Base-by-base conservation (phyloP, 2,329 filamentous ascomycete species). In the Lasiodiplodia citricola region DNA sequence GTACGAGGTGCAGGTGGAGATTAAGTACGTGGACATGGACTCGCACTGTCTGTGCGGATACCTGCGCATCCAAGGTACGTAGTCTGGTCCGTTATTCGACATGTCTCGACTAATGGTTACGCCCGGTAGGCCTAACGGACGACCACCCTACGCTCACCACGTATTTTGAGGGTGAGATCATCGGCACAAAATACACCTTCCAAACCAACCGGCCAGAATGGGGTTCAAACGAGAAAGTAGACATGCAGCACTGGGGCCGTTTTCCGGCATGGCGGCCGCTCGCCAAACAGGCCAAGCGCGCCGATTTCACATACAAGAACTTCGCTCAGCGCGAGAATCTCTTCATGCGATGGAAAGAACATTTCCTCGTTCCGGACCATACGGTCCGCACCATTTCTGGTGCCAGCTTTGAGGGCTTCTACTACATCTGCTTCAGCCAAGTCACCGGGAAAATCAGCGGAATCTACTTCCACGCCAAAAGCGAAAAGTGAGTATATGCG, bases 341-440 rank as follows among this genome's bases (percentile, higher is more conserved):
- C 38, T 99, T 97, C 77, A 99, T 99, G 96, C 90, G 96, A 70
- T 99, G 96, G 96, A 99, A 99, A 81, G 96, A 99, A 77, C 94
- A 97, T 75, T 99, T 99, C 75, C 84, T 99, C 0, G 96, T 99
- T 0, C 96, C 96, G 1, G 94, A 99, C 76, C 96, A 99, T 79
- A 88, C 92, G 18, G 94, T 98, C 23, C 88, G 91, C 70, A 96
- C 92, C 13, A 97, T 99, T 70, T 92, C 90, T 41, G 96, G 96
- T 21, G 96, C 96, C 8, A 98, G 95, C 76, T 99, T 98, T 70
- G 96, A 99, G 77, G 96, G 96, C 0, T 99, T 99, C 79, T 99
- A 98, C 79, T 99, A 99, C 77, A 98, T 99, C 73, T 97, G 94
- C 83, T 98, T 98, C 83, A 97, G 98, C 80, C 95, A 98, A 81